These are phyloP conservation scores for Priceomyces haplophilus DNA, from an alignment of 805 yeast species.

Conservation along the genomic window DNA sequence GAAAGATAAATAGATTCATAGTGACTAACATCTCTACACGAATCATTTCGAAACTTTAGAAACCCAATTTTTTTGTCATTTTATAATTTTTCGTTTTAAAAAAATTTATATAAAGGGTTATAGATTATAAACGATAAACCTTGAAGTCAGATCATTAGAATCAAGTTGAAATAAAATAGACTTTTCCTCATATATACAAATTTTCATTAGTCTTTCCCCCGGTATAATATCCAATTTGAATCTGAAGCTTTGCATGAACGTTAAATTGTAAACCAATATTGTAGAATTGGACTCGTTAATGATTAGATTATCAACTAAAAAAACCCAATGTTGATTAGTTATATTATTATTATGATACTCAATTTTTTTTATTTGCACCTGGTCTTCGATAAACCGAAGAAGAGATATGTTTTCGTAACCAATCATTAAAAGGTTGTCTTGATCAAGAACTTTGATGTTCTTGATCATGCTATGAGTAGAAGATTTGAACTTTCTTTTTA, in stretches of 20 bases:
- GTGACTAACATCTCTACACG: too few species aligned
- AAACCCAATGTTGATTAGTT: slow-evolving; percentile 6
- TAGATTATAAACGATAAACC: slow-evolving; percentile 4
- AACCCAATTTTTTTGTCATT: too few species aligned
- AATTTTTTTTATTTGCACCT: slow-evolving; percentile 1
- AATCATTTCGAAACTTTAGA: too few species aligned
- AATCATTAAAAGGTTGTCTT: slow-evolving; percentile 1
- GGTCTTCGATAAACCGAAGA: background rate
- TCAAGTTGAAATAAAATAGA: background rate
- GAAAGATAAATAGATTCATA: slow-evolving; percentile 4
- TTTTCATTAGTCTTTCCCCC: slow-evolving; percentile 1
- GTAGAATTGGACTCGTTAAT: slow-evolving; percentile 9
- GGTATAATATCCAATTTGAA: background rate
- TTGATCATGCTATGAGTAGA: slow-evolving; percentile 1
- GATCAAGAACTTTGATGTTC: background rate
- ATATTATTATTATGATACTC: slow-evolving; percentile 9
- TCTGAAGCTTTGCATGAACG: background rate
- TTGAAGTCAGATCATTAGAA: slow-evolving; percentile 1
- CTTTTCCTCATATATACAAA: background rate
- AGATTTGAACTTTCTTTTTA: background rate
- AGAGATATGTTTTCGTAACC: slow-evolving; percentile 3
- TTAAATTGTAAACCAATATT: slow-evolving; percentile 4
- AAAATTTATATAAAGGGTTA: background rate
- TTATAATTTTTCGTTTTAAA: slow-evolving; percentile 1
- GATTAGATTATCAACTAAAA: slow-evolving; percentile 4